These are phyloP conservation scores for Cucurbita ficifolia DNA, from an alignment of 306 rosid genomes.

Conservation along the genomic window DNA sequence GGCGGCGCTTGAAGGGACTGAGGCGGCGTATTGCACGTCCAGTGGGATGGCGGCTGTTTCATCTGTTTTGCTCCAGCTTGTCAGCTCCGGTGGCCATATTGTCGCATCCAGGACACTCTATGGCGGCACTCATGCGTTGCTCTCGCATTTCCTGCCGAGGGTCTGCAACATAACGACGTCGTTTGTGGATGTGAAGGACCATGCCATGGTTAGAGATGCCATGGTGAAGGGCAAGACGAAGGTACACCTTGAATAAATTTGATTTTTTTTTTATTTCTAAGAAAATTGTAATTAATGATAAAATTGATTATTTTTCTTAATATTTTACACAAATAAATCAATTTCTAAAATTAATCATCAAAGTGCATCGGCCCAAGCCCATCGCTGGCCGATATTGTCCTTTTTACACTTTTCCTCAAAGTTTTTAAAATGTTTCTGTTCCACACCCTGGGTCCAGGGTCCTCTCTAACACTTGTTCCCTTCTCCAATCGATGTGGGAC, in stretches of 20 bases:
- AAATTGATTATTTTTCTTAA: too few relatives aligned
- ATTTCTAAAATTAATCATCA: too few relatives aligned
- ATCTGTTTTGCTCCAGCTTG: conserved; percentile 48
- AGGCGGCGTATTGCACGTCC: conserved; percentile 88
- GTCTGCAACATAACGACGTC: conserved; percentile 43
- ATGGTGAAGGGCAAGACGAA: conserved; percentile 50
- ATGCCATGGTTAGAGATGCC: conserved; percentile 37
- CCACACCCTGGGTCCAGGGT: too few relatives aligned
- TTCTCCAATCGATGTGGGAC: too few relatives aligned
- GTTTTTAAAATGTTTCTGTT: too few relatives aligned
- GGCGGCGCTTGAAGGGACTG: conserved; percentile 86
- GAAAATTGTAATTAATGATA: too few relatives aligned
- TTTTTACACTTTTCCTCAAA: too few relatives aligned
- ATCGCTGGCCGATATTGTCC: too few relatives aligned
- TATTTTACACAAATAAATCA: too few relatives aligned
- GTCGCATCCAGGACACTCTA: conserved; percentile 51
- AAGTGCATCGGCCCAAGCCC: too few relatives aligned
- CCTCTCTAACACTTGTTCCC: too few relatives aligned
- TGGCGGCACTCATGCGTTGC: conserved; percentile 83
- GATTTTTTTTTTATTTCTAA: too few relatives aligned
- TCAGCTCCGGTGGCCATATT: conserved; percentile 45
- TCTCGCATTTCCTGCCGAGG: conserved; percentile 54
- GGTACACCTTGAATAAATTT: background rate
- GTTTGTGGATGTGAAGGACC: conserved; percentile 44
- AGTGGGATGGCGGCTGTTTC: conserved; percentile 84